Evolutionary conservation across 2,329 filamentous ascomycete genomes (phyloP).

Genomic region (Apiospora malaysiana): DNA sequence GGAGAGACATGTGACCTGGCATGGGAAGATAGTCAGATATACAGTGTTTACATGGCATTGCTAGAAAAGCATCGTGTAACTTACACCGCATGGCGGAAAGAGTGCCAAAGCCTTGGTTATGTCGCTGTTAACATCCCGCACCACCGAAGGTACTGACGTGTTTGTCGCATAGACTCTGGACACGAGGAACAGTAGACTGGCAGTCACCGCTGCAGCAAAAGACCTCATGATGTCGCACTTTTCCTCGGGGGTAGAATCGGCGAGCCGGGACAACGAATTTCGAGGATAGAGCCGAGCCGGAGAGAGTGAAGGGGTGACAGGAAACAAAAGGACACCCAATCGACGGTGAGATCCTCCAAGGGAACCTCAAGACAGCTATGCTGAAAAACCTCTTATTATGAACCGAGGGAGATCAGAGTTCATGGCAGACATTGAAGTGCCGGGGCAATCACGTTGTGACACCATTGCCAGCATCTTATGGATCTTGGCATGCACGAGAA

Average conservation of each 20-base stretch:
- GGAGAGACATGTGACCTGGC: background rate
- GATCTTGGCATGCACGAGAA: background rate
- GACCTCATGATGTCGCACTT: background rate
- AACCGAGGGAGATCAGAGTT: background rate
- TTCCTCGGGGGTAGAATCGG: background rate
- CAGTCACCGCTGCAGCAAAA: background rate
- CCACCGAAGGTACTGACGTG: background rate
- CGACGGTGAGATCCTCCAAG: background rate
- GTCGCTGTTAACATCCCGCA: background rate
- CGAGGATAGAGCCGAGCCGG: background rate
- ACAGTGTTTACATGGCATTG: background rate
- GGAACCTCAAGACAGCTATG: background rate
- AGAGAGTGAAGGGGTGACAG: background rate
- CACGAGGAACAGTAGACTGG: background rate
- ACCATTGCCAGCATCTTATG: background rate
- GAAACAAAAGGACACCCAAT: background rate
- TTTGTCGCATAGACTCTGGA: background rate
- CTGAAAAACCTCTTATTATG: background rate
- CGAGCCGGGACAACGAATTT: too few relatives aligned
- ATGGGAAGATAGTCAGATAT: background rate
- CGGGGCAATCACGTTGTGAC: background rate
- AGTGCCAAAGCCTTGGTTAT: background rate
- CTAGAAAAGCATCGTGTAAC: background rate
- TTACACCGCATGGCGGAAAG: conserved; percentile 10
- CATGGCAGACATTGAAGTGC: background rate